phyloP scores from a whole-genome alignment of 164 flowering plant species.

The Vitis rotundifolia region DNA sequence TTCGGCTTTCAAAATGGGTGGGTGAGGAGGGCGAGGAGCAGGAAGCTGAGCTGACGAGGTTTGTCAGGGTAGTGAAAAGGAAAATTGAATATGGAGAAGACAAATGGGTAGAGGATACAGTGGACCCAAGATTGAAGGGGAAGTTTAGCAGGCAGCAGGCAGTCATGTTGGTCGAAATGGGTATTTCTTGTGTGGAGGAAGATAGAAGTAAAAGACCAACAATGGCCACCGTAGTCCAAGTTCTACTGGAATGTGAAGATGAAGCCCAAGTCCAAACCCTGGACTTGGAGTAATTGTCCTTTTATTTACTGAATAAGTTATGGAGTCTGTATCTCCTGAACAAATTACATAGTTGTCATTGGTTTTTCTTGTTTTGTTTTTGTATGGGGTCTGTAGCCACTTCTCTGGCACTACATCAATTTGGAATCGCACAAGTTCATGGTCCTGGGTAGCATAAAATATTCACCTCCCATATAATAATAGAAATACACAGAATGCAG shows the following conservation, averaged over 20 bases:
- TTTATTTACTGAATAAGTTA: too few relatives aligned
- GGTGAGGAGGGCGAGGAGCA: conserved; percentile 16
- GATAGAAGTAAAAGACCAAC: conserved; percentile 20
- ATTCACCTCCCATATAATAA: too few relatives aligned
- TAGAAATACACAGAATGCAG: too few relatives aligned
- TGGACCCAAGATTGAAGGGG: conserved; percentile 32
- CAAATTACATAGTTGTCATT: too few relatives aligned
- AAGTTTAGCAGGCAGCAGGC: conserved; percentile 19
- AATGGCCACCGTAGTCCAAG: conserved; percentile 15
- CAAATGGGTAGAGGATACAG: conserved; percentile 22
- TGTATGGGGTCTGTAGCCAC: too few relatives aligned
- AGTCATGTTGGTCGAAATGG: conserved; percentile 18
- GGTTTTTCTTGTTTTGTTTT: too few relatives aligned
- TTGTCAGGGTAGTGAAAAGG: conserved; percentile 21
- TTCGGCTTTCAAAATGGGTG: conserved; percentile 19
- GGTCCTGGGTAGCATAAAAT: too few relatives aligned
- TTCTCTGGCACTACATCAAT: too few relatives aligned
- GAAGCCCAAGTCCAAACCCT: too few relatives aligned
- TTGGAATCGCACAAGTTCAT: too few relatives aligned
- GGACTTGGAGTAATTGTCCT: too few relatives aligned
- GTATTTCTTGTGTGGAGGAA: conserved; percentile 26
- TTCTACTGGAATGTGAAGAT: conserved; percentile 14
- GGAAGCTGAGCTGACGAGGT: conserved; percentile 21
- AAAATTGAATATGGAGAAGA: conserved; percentile 19
- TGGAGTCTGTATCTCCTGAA: too few relatives aligned